Evolutionary conservation across 306 rosid species (phyloP).

Genomic region (Biancaea sappan): DNA sequence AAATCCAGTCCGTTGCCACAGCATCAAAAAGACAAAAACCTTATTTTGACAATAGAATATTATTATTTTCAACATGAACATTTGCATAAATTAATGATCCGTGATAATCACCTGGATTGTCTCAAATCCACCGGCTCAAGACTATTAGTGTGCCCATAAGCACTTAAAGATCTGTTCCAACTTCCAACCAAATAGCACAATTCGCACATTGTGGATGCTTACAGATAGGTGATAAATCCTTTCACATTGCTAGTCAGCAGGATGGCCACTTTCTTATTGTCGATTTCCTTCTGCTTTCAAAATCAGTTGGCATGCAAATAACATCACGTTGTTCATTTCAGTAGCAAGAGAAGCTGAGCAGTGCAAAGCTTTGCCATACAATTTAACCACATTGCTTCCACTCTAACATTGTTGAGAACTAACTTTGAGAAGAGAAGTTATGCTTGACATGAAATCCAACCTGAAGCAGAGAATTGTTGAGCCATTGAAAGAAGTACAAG

Average conservation of each 20-base stretch:
- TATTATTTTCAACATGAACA: constrained; percentile 39
- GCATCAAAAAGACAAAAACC: constrained; percentile 19
- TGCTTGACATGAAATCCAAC: constrained; percentile 12
- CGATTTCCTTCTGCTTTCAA: neutral
- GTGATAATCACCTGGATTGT: constrained; percentile 39
- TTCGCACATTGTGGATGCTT: constrained; percentile 42
- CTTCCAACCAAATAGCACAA: constrained; percentile 16
- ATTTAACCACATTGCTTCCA: neutral
- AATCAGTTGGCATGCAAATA: neutral
- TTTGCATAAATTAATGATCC: constrained; percentile 40
- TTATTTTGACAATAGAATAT: constrained; percentile 21
- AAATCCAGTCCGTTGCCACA: constrained; percentile 53
- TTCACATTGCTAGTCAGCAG: neutral
- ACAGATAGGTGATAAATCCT: constrained; percentile 43
- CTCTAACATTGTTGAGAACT: too few relatives aligned
- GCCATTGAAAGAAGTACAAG: neutral
- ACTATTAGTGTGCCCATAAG: constrained; percentile 39
- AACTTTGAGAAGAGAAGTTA: too few relatives aligned
- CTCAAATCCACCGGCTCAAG: constrained; percentile 26
- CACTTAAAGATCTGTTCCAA: constrained; percentile 37
- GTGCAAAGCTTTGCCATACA: neutral
- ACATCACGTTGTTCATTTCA: neutral
- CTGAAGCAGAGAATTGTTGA: constrained; percentile 13
- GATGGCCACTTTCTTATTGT: neutral
- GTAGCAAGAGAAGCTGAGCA: neutral